Base-by-base conservation (phyloP, 2,329 filamentous ascomycete species). In the Aspergillus ruber region DNA sequence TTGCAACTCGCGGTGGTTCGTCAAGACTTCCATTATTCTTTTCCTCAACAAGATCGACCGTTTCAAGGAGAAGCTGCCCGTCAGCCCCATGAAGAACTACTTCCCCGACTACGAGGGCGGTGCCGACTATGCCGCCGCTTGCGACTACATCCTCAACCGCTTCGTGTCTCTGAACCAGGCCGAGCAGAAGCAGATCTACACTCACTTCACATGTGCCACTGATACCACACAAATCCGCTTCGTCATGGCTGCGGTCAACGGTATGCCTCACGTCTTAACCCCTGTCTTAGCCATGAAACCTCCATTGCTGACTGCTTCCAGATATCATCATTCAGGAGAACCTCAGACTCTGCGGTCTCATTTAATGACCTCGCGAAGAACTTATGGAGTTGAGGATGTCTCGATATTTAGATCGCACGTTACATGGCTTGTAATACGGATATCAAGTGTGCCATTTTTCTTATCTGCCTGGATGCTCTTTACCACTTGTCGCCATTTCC, bases 241-340 rank as follows among this genome's bases (percentile, higher is more conserved):
- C 78, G 93, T 98, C 74, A 98, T 98, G 93, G 90, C 91, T 53
- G 93, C 93, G 59, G 93, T 98, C 66, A 98, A 98, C 75, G 90
- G 90, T 95, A 80, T 64, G 84, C 69, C 38, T 35, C 21, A 18
- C n/a, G 13, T 6, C n/a, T 36, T 36, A 6, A n/a, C 6, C 9
- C 10, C 36, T 39, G 29, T n/a, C 13, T 32, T 48, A 47, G 27
- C 27, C 20, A n/a, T 25, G 9, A 18, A 13, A 1, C 9, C 45
- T 21, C 6, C 13, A 23, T 8, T n/a, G 45, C 56, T 60, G 49
- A 61, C 42, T 20, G 29, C 75, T 20, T 44, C 2, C 58, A 95
- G 93, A 98, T 75, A 98, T 98, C 71, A 98, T 98, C 75, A 98
- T 98, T 71, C 93, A 98, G 78, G 93, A 97, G 76, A 98, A 98